Conservation (phyloP, 1,284 basidiomycete genomes). For the Lignosus rhinocerotis region DNA sequence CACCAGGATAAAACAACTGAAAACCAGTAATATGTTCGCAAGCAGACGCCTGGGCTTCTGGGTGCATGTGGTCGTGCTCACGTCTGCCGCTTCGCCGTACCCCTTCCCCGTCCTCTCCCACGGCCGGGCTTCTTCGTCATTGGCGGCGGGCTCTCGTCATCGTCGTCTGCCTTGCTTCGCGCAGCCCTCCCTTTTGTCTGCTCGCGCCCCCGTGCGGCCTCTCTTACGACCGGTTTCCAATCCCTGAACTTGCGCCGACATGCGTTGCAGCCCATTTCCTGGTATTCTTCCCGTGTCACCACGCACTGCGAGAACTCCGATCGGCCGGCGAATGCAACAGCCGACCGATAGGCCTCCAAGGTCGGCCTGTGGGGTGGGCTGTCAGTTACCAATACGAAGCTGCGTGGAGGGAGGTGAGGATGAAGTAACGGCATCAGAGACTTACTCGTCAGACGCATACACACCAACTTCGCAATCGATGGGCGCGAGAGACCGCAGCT, state of each 20-base stretch:
- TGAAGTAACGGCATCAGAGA: conserved; percentile 17
- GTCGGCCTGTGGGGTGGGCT: conserved; percentile 54
- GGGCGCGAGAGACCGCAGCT: conserved; percentile 79
- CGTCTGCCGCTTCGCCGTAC: conserved; percentile 17
- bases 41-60: background rate
- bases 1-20: conserved; percentile 1
- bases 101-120: conserved; percentile 23
- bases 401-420: background rate
- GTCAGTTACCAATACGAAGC: conserved; percentile 3
- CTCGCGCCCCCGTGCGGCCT: conserved; percentile 19
- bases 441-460: conserved; percentile 74
- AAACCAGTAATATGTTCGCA: background rate
- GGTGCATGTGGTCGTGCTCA: conserved; percentile 6
- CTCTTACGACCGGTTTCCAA: conserved; percentile 37
- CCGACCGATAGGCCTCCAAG: conserved; percentile 71
- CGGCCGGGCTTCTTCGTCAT: conserved; percentile 19
- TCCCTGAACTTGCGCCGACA: conserved; percentile 67
- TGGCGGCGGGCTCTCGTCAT: conserved; percentile 20
- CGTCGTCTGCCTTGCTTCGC: conserved; percentile 20
- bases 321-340: conserved; percentile 56
- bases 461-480: conserved; percentile 73
- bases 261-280: conserved; percentile 76
- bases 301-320: conserved; percentile 52
- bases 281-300: conserved; percentile 80
- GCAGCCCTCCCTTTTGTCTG: conserved; percentile 20